Conservation (phyloP, 441 rosid genomes). For the Pelargonium myrrhifolium region DNA sequence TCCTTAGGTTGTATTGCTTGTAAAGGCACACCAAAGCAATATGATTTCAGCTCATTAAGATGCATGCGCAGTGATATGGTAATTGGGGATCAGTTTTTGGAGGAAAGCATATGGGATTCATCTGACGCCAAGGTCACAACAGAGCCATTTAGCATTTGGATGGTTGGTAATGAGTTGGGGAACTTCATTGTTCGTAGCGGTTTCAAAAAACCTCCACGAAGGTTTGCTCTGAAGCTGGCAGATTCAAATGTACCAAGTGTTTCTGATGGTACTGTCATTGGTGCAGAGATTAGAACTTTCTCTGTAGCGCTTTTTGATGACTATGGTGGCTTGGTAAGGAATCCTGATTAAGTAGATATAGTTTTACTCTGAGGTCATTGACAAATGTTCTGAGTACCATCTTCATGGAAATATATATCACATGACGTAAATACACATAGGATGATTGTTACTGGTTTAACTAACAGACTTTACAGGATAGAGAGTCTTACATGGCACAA, state of each 20-base stretch:
- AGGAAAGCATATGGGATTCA: constrained; percentile 91
- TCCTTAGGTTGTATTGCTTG: constrained; percentile 84
- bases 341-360: constrained; percentile 3
- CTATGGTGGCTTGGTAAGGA: constrained; percentile 92
- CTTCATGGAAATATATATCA: background rate
- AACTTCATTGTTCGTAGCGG: constrained; percentile 81
- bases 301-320: constrained; percentile 94
- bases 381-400: background rate
- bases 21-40: constrained; percentile 69
- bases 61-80: constrained; percentile 88
- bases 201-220: constrained; percentile 77
- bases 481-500: background rate
- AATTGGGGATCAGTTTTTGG: constrained; percentile 70
- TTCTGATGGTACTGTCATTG: constrained; percentile 66
- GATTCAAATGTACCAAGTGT: constrained; percentile 50
- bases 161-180: constrained; percentile 64
- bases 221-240: constrained; percentile 88
- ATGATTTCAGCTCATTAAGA: constrained; percentile 57
- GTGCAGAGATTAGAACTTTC: constrained; percentile 69
- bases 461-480: background rate
- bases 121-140: constrained; percentile 49
- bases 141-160: constrained; percentile 88
- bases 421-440: background rate
- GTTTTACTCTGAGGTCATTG: constrained; percentile 12
- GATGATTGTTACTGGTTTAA: background rate